Evolutionary conservation across 2,329 filamentous ascomycete species (phyloP).

Genomic region (Botrytis byssoidea): DNA sequence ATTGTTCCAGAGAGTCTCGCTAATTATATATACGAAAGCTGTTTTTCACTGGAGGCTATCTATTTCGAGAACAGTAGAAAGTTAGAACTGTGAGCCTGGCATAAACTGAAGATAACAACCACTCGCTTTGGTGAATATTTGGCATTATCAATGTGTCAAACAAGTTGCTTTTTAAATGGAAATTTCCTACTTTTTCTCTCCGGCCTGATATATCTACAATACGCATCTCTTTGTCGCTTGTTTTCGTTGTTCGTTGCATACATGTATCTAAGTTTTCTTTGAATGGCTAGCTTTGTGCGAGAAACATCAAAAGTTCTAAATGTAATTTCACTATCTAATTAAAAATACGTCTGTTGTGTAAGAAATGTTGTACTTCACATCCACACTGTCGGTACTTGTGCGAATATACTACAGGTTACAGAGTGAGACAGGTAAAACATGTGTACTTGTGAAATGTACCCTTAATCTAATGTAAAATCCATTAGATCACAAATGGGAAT

Average conservation of each 20-base stretch:
- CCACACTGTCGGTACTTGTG: neutral
- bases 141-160: neutral
- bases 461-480: neutral
- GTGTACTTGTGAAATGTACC: neutral
- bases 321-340: neutral
- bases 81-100: neutral
- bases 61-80: slow-evolving; percentile 26
- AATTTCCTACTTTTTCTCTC: neutral
- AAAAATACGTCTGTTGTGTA: neutral
- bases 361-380: neutral
- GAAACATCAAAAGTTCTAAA: neutral
- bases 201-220: neutral
- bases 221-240: neutral
- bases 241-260: neutral
- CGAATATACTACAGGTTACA: neutral
- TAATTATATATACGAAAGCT: neutral
- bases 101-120: neutral
- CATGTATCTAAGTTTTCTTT: neutral
- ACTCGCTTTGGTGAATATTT: neutral
- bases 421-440: neutral
- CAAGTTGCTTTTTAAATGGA: neutral
- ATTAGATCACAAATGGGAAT: neutral
- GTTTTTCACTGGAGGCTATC: slow-evolving; percentile 5
- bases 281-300: neutral
- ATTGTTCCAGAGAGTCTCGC: neutral